Evolutionary conservation across 345 rosid genomes (phyloP), one percentile per base, ranked within the genome.

Genomic region (Arabidopsis suecica): DNA sequence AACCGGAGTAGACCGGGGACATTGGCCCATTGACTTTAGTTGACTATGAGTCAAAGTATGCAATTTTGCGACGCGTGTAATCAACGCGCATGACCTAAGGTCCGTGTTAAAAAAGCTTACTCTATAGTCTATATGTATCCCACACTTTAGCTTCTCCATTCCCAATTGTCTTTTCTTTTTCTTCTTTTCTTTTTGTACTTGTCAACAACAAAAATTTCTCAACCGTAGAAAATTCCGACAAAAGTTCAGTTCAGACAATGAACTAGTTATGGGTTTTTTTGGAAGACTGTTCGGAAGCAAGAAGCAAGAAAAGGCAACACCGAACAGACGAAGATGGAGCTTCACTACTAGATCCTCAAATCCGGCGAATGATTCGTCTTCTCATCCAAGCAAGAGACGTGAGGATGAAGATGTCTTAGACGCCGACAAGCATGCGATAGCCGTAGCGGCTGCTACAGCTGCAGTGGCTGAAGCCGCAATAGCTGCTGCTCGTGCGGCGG

Each of bases 401-500:
- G 61, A 47, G 5, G 65, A 50, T 1, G 74, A 61, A 66, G 73
- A 79, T 25, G 70, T 58, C 37, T 87, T 83, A 64, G 91, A 93
- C 69, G 82, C 90, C 28, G 84, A 82, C 78, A 84, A 86, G 78
- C 97, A 88, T 54, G 98, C 99, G 16, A 84, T 89, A 69, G 97
- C 94, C 3, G 97, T 95, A 5, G 99, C 98, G 4, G 86, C 94
- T 1, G 99, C 99, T 50, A 91, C 94, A 2, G 93, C 97, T 2
- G 97, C 90, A 0, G 98, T 86, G 3, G 97, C 97, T 9, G 93
- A 93, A 74, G 97, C 97, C 0, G 98, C 99, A 0, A 86, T 93
- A 3, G 91, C 93, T 0, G 96, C 98, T 2, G 98, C 97, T 9
- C 91, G 87, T 62, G 98, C 98, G 0, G 99, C 99, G 5, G 96